Base-by-base conservation (phyloP, 345 rosid species). In the Citropsis articulata region DNA sequence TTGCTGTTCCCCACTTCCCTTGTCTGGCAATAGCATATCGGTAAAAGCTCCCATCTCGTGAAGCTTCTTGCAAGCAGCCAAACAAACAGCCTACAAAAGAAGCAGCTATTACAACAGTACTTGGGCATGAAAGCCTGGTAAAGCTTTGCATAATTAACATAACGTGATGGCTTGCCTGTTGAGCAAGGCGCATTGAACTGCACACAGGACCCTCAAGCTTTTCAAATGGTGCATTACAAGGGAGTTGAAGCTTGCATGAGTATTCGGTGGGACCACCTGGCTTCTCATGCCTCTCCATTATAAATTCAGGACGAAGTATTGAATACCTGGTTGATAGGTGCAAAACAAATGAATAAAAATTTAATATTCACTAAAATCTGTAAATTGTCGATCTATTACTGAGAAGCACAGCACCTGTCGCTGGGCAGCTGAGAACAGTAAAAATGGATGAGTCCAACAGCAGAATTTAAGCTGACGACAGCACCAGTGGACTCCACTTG, bases 41-140 rank as follows among this genome's bases (percentile, higher is more conserved):
- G 98, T 96, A 87, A 96, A 96, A 62, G 97, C 98, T 77, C 97
- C 98, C 99, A 96, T 91, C 87, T 96, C 99, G 80, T 96, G 99
- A 82, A 94, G 92, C 87, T 92, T 96, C 90, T 94, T 96, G 91
- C 99, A 94, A 82, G 97, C 99, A 82, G 94, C 97, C 86, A 96
- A 84, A 87, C 99, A 96, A 83, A 94, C 99, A 85, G 98, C 97
- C 98, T 95, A 72, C 85, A 83, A 28, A 77, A 77, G 56, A 77
- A 76, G 72, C 69, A 81, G 62, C 79, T 53, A 79, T 67, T 80
- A 59, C 75, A 48, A 56, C 57, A 40, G 77, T 45, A 79, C 71
- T 75, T 66, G 61, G 40, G 5, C 77, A 45, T 33, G 45, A 78
- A 75, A 62, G 48, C 35, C n/a, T 56, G 33, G 28, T 16, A 36